These are phyloP conservation scores for Podila horticola DNA, from an alignment of 192 early-diverging fungal genomes.

Conservation along the genomic window DNA sequence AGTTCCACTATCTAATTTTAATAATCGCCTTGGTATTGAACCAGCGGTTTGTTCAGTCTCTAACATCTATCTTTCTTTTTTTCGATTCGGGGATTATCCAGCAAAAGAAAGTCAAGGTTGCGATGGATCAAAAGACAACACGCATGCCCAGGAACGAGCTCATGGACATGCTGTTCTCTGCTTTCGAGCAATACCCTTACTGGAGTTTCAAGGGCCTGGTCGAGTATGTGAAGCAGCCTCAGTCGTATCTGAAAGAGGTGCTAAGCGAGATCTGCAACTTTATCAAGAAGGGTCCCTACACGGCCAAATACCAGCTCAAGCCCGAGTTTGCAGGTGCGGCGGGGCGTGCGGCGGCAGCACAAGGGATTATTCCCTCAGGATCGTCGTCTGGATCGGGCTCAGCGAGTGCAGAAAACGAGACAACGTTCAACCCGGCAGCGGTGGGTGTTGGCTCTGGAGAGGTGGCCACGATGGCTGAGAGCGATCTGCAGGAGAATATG, in stretches of 20 bases:
- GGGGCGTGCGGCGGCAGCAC: constrained; percentile 39
- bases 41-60: background rate
- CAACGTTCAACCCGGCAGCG: constrained; percentile 46
- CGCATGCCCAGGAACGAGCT: constrained; percentile 88
- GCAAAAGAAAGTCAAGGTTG: constrained; percentile 61
- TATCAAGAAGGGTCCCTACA: constrained; percentile 86
- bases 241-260: constrained; percentile 85
- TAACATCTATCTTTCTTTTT: background rate
- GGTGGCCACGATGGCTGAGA: constrained; percentile 21
- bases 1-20: constrained; percentile 27
- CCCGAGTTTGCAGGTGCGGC: constrained; percentile 76
- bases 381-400: background rate
- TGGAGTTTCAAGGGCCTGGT: constrained; percentile 88
- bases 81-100: constrained; percentile 8
- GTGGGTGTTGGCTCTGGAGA: constrained; percentile 40
- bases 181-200: constrained; percentile 83
- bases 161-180: constrained; percentile 83
- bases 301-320: constrained; percentile 85
- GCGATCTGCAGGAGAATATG: constrained; percentile 32
- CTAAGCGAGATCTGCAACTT: constrained; percentile 81
- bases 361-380: constrained; percentile 4
- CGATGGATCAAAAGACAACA: constrained; percentile 78
- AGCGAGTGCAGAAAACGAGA: constrained; percentile 34
- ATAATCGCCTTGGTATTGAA: background rate
- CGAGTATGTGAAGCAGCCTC: constrained; percentile 86